Conservation (phyloP, 164 flowering plant genomes). For the Aristolochia californica region DNA sequence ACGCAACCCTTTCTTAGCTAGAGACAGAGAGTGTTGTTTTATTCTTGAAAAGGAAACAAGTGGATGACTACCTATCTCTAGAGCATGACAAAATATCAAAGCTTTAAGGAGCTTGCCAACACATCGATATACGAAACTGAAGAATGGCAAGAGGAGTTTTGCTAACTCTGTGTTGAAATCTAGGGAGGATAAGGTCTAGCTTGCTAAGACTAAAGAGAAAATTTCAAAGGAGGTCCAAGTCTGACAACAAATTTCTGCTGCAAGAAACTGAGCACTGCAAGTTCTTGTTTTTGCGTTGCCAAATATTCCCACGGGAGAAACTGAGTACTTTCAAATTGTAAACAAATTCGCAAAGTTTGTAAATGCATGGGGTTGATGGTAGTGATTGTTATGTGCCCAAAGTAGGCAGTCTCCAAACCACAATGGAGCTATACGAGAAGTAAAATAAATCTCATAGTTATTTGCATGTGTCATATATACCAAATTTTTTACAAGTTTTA, state of each 20-base stretch:
- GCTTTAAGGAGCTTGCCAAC: constrained; percentile 41
- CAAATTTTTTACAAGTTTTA: no score
- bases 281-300: no score
- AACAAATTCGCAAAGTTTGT: no score
- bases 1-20: constrained; percentile 28
- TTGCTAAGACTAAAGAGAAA: constrained; percentile 49
- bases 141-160: constrained; percentile 30
- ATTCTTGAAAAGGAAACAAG: constrained; percentile 38
- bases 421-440: no score
- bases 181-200: constrained; percentile 44
- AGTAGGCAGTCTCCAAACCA: no score
- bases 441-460: no score
- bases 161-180: constrained; percentile 34
- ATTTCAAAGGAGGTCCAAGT: constrained; percentile 41
- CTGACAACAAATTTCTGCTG: constrained; percentile 39
- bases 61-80: constrained; percentile 29
- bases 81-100: constrained; percentile 34
- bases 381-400: no score
- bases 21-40: constrained; percentile 33
- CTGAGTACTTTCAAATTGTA: no score
- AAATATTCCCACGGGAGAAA: no score
- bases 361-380: no score
- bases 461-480: no score
- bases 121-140: constrained; percentile 44
- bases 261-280: no score